These are phyloP conservation scores for Emericellopsis terricola DNA, from an alignment of 495 filamentous ascomycete genomes.

Conservation along the genomic window DNA sequence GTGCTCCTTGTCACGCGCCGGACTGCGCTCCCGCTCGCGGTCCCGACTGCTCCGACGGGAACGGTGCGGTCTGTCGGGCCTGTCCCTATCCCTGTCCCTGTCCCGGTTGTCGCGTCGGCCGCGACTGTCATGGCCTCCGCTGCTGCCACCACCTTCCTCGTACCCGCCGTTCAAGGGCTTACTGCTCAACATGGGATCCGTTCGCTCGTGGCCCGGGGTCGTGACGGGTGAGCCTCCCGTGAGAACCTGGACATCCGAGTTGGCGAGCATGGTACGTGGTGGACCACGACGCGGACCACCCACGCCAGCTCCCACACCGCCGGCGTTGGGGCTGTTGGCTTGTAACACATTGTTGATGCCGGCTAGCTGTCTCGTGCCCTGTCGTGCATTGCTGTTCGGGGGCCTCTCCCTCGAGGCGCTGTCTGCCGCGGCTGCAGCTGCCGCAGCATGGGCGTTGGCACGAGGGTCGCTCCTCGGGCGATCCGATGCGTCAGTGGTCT, in stretches of 20 bases:
- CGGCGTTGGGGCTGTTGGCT: constrained; percentile 13
- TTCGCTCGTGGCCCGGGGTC: constrained; percentile 25
- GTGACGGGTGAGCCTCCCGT: constrained; percentile 26
- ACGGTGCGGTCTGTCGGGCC: constrained; percentile 19
- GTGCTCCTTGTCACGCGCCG: constrained; percentile 16
- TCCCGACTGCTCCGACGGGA: constrained; percentile 20
- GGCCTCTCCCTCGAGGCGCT: no score
- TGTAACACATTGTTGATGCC: constrained; percentile 33
- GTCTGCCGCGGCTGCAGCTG: no score
- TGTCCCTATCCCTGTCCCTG: constrained; percentile 20
- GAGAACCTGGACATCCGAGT: constrained; percentile 28
- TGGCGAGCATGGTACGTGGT: constrained; percentile 20
- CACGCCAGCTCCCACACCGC: no score
- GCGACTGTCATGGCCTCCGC: constrained; percentile 26
- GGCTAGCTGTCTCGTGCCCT: constrained; percentile 22
- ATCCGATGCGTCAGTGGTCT: constrained; percentile 7
- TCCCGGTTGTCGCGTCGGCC: no score
- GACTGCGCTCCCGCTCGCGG: constrained; percentile 19
- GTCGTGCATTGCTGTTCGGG: constrained; percentile 18
- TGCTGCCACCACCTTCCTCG: constrained; percentile 15
- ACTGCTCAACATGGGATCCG: constrained; percentile 13
- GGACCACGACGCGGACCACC: constrained; percentile 14
- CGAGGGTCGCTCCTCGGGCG: neutral
- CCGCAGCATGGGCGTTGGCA: no score
- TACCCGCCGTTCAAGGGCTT: no score